These are phyloP conservation scores for Peronospora tabacina DNA, from an alignment of 352 stramenopile genomes.

Conservation along the genomic window DNA sequence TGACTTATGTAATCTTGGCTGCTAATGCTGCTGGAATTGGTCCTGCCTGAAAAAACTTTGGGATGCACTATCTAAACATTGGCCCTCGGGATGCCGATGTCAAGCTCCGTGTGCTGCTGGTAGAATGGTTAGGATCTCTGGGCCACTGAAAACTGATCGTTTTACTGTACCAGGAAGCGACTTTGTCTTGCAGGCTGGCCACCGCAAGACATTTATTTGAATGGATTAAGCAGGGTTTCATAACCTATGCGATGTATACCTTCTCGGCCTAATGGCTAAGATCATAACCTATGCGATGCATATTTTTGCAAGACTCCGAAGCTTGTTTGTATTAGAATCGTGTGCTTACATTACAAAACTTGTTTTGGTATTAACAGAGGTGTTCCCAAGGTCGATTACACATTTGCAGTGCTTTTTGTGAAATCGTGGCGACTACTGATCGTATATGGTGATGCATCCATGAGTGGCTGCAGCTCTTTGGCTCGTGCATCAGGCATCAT, in stretches of 20 bases:
- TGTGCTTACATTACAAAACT: no score
- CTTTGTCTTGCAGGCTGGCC: conserved; percentile 20
- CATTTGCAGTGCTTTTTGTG: conserved; percentile 22
- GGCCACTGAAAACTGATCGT: conserved; percentile 6
- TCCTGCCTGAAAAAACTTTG: conserved; percentile 18
- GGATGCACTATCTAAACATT: conserved; percentile 6
- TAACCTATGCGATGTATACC: no score
- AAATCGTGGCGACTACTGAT: conserved; percentile 21
- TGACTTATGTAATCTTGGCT: conserved; percentile 16
- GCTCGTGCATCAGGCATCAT: not conserved
- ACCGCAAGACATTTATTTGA: conserved; percentile 24
- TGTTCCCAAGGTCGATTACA: conserved; percentile 16
- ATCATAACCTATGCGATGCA: conserved; percentile 21
- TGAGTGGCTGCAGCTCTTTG: conserved; percentile 2
- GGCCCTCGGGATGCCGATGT: conserved; percentile 6
- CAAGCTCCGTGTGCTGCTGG: conserved; percentile 10
- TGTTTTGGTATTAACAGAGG: conserved; percentile 16
- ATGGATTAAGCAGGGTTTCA: conserved; percentile 33
- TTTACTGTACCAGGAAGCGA: conserved; percentile 13
- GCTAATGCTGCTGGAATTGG: conserved; percentile 21
- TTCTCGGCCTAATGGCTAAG: no score
- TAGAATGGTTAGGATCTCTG: no score
- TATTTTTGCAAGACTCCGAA: conserved; percentile 16
- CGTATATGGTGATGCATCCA: not conserved
- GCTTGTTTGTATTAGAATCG: conserved; percentile 13